These are phyloP conservation scores for Hyaloscypha variabilis DNA, from an alignment of 495 filamentous ascomycete genomes.

Conservation along the genomic window DNA sequence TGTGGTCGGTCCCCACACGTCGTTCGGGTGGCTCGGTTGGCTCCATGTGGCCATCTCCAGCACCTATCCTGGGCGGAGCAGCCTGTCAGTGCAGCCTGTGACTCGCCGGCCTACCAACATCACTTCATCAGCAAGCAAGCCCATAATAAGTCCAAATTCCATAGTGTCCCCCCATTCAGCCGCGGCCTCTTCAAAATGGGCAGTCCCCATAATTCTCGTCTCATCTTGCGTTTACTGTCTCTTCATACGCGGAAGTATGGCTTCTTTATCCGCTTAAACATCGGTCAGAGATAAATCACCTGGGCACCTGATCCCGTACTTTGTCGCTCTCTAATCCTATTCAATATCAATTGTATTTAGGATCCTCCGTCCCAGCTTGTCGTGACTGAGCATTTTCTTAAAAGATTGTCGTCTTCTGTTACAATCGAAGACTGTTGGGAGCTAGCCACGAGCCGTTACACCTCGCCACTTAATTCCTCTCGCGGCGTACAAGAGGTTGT, in stretches of 20 bases:
- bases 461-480: not conserved
- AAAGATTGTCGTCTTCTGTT: not conserved
- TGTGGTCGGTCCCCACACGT: conserved; percentile 1
- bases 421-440: conserved; percentile 4
- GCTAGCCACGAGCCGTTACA: not conserved
- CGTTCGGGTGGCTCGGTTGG: conserved; percentile 20
- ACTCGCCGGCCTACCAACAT: conserved; percentile 21
- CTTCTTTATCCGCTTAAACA: conserved; percentile 29
- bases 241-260: conserved; percentile 21
- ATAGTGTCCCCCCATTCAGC: conserved; percentile 28
- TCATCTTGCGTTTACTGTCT: conserved; percentile 16
- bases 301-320: conserved; percentile 27
- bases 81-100: not conserved
- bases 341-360: conserved; percentile 20
- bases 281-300: conserved; percentile 30
- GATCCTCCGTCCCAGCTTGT: conserved; percentile 3
- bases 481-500: not conserved
- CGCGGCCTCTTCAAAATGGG: conserved; percentile 18
- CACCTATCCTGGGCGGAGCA: conserved; percentile 9
- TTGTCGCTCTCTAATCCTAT: conserved; percentile 1
- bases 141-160: conserved; percentile 18
- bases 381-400: conserved; percentile 4
- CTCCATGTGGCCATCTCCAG: conserved; percentile 1
- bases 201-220: conserved; percentile 20
- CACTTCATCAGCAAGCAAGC: conserved; percentile 27